phyloP scores from a whole-genome alignment of 805 yeast species.

The Wickerhamomyces subpelliculosus region DNA sequence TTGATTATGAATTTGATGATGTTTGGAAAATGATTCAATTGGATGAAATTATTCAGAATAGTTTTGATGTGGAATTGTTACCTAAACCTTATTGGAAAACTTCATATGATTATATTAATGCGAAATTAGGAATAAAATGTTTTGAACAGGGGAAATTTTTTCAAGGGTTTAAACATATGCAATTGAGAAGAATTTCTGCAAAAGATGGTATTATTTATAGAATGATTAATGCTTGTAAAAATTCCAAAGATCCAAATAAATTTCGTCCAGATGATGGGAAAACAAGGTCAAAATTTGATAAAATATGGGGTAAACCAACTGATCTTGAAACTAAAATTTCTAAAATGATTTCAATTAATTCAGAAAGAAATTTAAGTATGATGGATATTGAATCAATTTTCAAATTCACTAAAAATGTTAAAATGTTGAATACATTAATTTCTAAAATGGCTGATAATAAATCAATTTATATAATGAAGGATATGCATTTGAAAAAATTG shows the following conservation, averaged over 20 bases:
- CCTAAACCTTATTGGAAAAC: slow-evolving; percentile 13
- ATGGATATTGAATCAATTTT: neutral
- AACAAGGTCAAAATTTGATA: too few species aligned
- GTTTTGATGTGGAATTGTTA: slow-evolving; percentile 6
- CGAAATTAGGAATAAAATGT: slow-evolving; percentile 6
- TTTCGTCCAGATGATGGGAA: too few species aligned
- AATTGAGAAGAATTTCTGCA: neutral
- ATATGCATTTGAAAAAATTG: neutral
- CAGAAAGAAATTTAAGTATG: neutral
- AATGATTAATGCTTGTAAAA: neutral
- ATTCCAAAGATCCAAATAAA: neutral
- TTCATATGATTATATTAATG: slow-evolving; percentile 9
- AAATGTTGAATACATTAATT: neutral
- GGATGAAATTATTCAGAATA: slow-evolving; percentile 6
- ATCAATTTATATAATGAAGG: neutral
- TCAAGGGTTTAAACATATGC: slow-evolving; percentile 7
- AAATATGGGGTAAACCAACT: neutral
- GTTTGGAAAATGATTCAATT: slow-evolving; percentile 8
- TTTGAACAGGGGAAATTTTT: slow-evolving; percentile 1
- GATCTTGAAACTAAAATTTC: slow-evolving; percentile 1
- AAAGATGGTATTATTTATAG: slow-evolving; percentile 12
- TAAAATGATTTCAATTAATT: neutral
- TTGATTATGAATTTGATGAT: slow-evolving; percentile 4
- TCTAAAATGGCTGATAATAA: neutral
- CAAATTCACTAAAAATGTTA: neutral